Evolutionary conservation across 148 eudicot species (phyloP).

Genomic region (Camellia granthamiana): DNA sequence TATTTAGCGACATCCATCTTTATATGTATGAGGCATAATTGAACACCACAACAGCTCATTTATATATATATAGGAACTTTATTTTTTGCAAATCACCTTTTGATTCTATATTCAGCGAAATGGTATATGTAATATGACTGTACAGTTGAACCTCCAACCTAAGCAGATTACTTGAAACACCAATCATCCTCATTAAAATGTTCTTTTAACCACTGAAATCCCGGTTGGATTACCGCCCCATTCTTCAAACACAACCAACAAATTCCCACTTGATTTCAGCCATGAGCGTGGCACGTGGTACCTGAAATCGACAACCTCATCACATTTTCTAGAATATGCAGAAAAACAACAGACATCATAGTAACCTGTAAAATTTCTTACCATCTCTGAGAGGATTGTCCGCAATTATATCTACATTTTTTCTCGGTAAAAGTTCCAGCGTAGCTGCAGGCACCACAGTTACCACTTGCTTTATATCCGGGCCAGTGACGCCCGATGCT

Average conservation of each 20-base stretch:
- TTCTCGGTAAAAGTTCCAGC: conserved; percentile 48
- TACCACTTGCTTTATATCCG: conserved; percentile 53
- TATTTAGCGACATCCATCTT: too few relatives aligned
- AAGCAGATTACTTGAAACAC: neutral
- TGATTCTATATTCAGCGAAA: neutral
- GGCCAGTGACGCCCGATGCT: conserved; percentile 86
- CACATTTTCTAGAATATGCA: neutral
- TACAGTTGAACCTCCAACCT: conserved; percentile 1
- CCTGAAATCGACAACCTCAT: conserved; percentile 35
- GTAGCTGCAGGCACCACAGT: conserved; percentile 54
- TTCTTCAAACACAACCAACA: conserved; percentile 74
- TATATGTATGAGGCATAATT: too few relatives aligned
- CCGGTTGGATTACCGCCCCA: conserved; percentile 67
- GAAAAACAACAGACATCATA: neutral
- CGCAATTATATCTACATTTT: conserved; percentile 66
- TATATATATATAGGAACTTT: too few relatives aligned
- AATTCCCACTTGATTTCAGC: conserved; percentile 61
- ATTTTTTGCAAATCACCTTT: too few relatives aligned
- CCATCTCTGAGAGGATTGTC: conserved; percentile 89
- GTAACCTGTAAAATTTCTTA: conserved; percentile 14
- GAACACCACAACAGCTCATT: neutral
- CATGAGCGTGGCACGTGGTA: conserved; percentile 86
- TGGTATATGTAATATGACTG: neutral
- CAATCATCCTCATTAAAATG: conserved; percentile 6
- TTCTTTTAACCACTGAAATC: conserved; percentile 59